Conservation (phyloP, 306 rosid species). For the Trifolium fragiferum region DNA sequence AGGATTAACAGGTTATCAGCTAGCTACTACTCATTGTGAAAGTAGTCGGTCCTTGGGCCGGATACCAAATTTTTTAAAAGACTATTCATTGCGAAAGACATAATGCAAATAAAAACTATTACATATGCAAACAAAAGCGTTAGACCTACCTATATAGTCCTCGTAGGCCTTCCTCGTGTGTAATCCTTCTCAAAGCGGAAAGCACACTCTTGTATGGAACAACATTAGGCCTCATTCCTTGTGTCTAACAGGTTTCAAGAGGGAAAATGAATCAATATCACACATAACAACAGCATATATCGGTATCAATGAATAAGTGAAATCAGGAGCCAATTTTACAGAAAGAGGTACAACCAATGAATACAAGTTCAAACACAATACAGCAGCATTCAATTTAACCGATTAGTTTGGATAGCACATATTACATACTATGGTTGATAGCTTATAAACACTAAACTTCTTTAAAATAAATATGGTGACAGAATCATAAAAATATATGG, state of each 20-base stretch:
- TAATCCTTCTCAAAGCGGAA: slow-evolving; percentile 85
- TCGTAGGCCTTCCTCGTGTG: slow-evolving; percentile 85
- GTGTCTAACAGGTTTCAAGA: slow-evolving; percentile 60
- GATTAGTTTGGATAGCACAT: slow-evolving; percentile 18
- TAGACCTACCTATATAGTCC: slow-evolving; percentile 95
- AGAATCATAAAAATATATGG: slow-evolving; percentile 22
- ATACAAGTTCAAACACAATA: neutral
- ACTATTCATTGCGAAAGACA: slow-evolving; percentile 8
- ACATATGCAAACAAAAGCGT: neutral
- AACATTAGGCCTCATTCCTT: slow-evolving; percentile 89
- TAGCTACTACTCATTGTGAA: slow-evolving; percentile 3
- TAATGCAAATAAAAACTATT: no score
- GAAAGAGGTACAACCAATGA: neutral
- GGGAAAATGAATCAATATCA: slow-evolving; percentile 36
- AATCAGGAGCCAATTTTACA: slow-evolving; percentile 15
- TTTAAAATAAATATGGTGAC: slow-evolving; percentile 8
- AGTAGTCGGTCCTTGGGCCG: no score
- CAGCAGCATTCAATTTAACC: slow-evolving; percentile 8
- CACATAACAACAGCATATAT: slow-evolving; percentile 22
- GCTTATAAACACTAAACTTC: slow-evolving; percentile 5
- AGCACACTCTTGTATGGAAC: slow-evolving; percentile 85
- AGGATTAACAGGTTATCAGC: neutral
- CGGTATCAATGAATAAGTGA: slow-evolving; percentile 2
- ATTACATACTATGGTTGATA: neutral
- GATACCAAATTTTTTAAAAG: no score